Evolutionary conservation across 768 basidiomycete genomes (phyloP), one percentile per base, ranked within the genome.

Genomic region (Termitomyces heimii): DNA sequence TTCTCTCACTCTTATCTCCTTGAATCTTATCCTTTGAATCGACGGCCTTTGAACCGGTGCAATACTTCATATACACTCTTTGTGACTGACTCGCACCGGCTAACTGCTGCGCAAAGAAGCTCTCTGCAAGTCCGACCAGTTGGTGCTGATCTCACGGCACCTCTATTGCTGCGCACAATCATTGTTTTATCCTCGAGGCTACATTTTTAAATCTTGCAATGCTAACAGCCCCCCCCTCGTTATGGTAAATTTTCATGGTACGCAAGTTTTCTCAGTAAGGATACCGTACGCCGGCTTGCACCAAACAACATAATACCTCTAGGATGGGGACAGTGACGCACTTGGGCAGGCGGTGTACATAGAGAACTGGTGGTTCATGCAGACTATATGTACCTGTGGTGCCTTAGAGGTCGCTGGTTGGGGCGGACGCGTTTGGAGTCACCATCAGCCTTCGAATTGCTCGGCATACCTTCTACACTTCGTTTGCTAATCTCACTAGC

Each of bases 391-490:
- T 14, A 62, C 82, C 0, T 75, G 77, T 43, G 82, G 81, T 9
- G 16, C 77, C 0, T 64, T 78, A 10, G 86, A 87, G 63, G 62
- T 79, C 10, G 56, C 80, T 2, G 85, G 84, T 0, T 86, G 85
- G 85, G 62, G 67, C 8, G 85, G 72, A 1, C 68, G 84, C 20
- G 63, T 83, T 4, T 85, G 81, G 83, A 81, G 78, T 6, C 76
- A 70, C 43, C 66, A 60, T 52, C 60, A 57, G 18, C 70, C 73
- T 2, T 52, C 53, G 0, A 35, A 56, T 24, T 29, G 40, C 4
- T 56, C 59, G 1, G 68, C 77, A 0, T 79, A 71, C 63, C 62
- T 73, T 51, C 75, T 78, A 32, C 75, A 78, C 78, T 81, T 31
- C 20, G 60, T 59, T 8, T n/a, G n/a, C n/a, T 10, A 16, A 37